A percentile compares a stretch with the other conserved stretches of the same genome.
phyloP scores from a whole-genome alignment of 352 stramenopile genomes.

The Phytophthora agathidicida region DNA sequence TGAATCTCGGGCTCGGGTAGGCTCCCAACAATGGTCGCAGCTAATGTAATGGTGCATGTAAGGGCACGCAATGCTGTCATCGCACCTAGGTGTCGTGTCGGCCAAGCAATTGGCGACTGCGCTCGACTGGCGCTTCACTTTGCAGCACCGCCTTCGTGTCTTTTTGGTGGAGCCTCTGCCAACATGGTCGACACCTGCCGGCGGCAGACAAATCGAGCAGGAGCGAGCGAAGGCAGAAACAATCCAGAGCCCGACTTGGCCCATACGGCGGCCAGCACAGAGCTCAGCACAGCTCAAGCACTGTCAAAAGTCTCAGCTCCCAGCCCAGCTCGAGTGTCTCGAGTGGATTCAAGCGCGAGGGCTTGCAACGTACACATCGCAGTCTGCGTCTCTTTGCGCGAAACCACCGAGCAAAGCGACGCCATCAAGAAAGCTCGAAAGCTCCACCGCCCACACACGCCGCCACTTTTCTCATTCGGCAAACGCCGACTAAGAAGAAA shows the following conservation, averaged over 20 bases:
- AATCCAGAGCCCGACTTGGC: slow-evolving; percentile 31
- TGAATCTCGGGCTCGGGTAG: slow-evolving; percentile 19
- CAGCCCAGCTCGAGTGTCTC: slow-evolving; percentile 8
- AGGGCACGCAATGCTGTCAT: neutral
- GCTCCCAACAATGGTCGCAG: slow-evolving; percentile 1
- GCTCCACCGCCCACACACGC: neutral
- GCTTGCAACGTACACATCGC: slow-evolving; percentile 20
- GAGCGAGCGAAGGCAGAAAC: slow-evolving; percentile 34
- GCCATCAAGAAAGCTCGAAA: neutral
- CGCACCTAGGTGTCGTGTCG: slow-evolving; percentile 19
- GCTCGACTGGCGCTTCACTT: neutral
- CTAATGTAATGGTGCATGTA: neutral
- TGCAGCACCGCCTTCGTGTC: neutral
- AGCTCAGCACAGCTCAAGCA: neutral
- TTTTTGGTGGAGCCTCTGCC: slow-evolving; percentile 10
- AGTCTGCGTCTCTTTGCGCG: slow-evolving; percentile 35
- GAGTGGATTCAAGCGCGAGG: slow-evolving; percentile 19
- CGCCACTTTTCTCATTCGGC: slow-evolving; percentile 5
- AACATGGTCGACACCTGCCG: neutral
- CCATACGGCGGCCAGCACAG: slow-evolving; percentile 13
- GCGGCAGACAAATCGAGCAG: slow-evolving; percentile 29
- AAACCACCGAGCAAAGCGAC: slow-evolving; percentile 30
- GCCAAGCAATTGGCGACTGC: no score
- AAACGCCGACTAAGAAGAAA: slow-evolving; percentile 10
- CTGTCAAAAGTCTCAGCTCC: slow-evolving; percentile 6